Percentiles rank a stretch among this genome's conserved stretches.
phyloP scores from a whole-genome alignment of 345 rosid genomes.

The Citrus australasica region DNA sequence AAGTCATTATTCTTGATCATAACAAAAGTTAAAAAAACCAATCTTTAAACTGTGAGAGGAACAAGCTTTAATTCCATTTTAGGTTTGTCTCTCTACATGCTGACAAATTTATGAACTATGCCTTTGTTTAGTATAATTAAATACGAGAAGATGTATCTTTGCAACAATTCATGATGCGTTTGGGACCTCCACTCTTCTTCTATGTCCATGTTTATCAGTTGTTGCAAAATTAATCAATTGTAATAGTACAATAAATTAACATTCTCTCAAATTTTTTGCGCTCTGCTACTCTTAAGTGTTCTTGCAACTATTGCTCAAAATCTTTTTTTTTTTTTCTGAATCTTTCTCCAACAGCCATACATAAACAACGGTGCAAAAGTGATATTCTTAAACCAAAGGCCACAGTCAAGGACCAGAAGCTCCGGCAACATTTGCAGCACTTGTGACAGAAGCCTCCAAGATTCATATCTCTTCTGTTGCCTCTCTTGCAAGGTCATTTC shows the following conservation, averaged over 20 bases:
- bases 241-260: too few relatives aligned
- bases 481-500: slow-evolving; percentile 79
- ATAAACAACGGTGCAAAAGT: slow-evolving; percentile 80
- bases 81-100: slow-evolving; percentile 2
- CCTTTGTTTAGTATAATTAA: neutral
- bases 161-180: neutral
- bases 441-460: slow-evolving; percentile 72
- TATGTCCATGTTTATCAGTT: neutral
- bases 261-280: too few relatives aligned
- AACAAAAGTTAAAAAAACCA: neutral
- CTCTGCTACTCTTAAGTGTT: slow-evolving; percentile 1
- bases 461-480: slow-evolving; percentile 69
- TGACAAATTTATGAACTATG: slow-evolving; percentile 4
- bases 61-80: neutral
- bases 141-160: neutral
- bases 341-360: slow-evolving; percentile 62
- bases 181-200: neutral
- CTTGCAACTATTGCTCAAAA: neutral
- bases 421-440: slow-evolving; percentile 65
- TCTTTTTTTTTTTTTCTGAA: neutral
- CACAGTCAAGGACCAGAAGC: slow-evolving; percentile 58
- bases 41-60: neutral
- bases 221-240: neutral
- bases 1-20: slow-evolving; percentile 4
- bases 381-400: slow-evolving; percentile 76